A percentile compares a stretch with the other conserved stretches of the same genome.
Conservation (phyloP, 106 monocot species). For the Hemerocallis citrina region DNA sequence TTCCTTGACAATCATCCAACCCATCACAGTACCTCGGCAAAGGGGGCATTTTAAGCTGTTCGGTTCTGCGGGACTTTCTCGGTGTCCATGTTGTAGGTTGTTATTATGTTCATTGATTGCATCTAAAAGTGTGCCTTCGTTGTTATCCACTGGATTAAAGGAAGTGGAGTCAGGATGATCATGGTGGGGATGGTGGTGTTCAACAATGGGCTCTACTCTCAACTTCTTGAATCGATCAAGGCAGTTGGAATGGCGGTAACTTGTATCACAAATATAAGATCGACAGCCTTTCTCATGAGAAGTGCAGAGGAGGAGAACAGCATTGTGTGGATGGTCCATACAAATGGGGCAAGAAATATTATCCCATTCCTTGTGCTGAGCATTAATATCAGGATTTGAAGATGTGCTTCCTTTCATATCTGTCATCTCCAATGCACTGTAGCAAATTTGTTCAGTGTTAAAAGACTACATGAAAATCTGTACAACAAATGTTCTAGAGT, state of each 20-base stretch:
- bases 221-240: constrained; percentile 58
- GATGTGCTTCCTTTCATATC: constrained; percentile 34
- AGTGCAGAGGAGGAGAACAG: constrained; percentile 63
- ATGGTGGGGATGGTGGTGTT: background rate
- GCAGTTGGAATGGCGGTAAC: constrained; percentile 83
- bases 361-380: constrained; percentile 65
- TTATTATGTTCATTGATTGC: constrained; percentile 14
- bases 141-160: constrained; percentile 6
- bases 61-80: constrained; percentile 2
- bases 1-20: constrained; percentile 61
- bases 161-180: constrained; percentile 5
- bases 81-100: constrained; percentile 10
- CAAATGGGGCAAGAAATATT: constrained; percentile 74
- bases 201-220: background rate
- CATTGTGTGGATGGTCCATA: constrained; percentile 91
- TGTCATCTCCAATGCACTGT: constrained; percentile 27
- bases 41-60: constrained; percentile 66
- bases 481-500: no score
- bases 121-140: background rate
- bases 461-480: no score
- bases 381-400: constrained; percentile 9
- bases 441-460: no score
- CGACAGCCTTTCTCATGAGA: constrained; percentile 78
- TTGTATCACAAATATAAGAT: constrained; percentile 84
- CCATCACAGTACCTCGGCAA: constrained; percentile 59